phyloP scores from a whole-genome alignment of 2,329 filamentous ascomycete species.

The Hypoxylon sp. region DNA sequence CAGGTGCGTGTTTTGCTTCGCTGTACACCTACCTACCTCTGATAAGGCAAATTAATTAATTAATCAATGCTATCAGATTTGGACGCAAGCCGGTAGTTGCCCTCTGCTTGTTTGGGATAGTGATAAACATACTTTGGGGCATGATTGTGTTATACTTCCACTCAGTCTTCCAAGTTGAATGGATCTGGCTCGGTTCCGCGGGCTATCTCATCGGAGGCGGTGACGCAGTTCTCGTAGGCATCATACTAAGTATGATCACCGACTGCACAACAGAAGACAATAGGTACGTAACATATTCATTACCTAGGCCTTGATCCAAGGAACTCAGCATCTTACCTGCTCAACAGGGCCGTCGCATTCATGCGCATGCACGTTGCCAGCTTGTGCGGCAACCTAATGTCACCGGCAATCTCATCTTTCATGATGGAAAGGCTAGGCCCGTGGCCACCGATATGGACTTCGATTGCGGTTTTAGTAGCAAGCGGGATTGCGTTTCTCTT shows the following conservation, averaged over 20 bases:
- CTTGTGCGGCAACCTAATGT: slow-evolving; percentile 53
- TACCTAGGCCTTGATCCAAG: no score
- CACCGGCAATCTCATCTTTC: slow-evolving; percentile 41
- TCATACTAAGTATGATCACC: slow-evolving; percentile 49
- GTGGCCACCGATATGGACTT: slow-evolving; percentile 41
- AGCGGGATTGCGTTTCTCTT: slow-evolving; percentile 38
- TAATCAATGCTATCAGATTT: slow-evolving; percentile 42
- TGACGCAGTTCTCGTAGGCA: slow-evolving; percentile 44
- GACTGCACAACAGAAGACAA: slow-evolving; percentile 49
- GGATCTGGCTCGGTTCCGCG: slow-evolving; percentile 48
- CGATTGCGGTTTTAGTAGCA: slow-evolving; percentile 26
- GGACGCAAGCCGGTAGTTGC: slow-evolving; percentile 49
- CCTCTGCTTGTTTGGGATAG: slow-evolving; percentile 45
- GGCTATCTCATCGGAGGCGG: slow-evolving; percentile 50
- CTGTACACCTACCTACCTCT: no score
- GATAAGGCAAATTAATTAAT: slow-evolving; percentile 3
- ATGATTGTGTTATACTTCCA: slow-evolving; percentile 47
- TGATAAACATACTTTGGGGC: slow-evolving; percentile 40
- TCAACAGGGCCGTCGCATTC: slow-evolving; percentile 50
- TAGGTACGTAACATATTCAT: no score
- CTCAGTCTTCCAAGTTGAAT: slow-evolving; percentile 45
- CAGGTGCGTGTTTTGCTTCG: slow-evolving; percentile 27
- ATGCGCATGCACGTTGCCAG: slow-evolving; percentile 63
- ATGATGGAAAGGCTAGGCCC: slow-evolving; percentile 43
- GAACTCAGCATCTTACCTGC: no score